Evolutionary conservation across 2,329 filamentous ascomycete species (phyloP), one percentile per base, ranked within the genome.

Genomic region (Claviceps africana): DNA sequence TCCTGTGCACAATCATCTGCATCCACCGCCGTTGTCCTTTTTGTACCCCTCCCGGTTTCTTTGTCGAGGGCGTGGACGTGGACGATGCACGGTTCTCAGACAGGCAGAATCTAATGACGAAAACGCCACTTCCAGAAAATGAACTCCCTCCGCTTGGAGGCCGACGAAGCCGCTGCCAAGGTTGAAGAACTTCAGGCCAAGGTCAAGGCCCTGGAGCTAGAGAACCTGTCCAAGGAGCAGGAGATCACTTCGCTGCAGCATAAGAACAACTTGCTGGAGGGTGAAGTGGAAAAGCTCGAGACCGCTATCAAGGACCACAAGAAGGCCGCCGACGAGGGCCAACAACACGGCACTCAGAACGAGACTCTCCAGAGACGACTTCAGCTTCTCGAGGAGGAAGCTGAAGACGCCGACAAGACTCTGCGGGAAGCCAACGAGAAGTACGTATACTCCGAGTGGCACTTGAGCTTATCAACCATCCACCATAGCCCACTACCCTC

Each of bases 371-470:
- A 88, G 76, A 82, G 93, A 73, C 88, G 88, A 75, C 78, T 97
- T 67, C 88, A 96, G 76, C 78, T 98, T 61, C 83, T 98, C 62
- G 93, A 98, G 77, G 91, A 97, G 74, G 93, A 98, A 77, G 89
- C 89, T 62, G 93, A 98, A 75, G 82, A 91, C 70, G 88, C 89
- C 61, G 93, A 97, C 73, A 93, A 90, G 83, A 94, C 88, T 59
- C 79, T 97, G 67, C 86, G 91, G 68, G 93, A 97, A 76, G 86
- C 89, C 66, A 97, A 95, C 73, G 93, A 98, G 76, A 97, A 96
- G 93, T 98, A 83, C 66, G 87, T 75, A 53, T 54, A 52, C 42
- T 28, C 22, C 21, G 25, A 21, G 28, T 57, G 21, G 28, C 35
- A 53, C 17, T 47, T 22, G 19, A 33, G 7, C 44, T 31, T 31